Base-by-base conservation (phyloP, 345 rosid species). In the Bruguiera gymnorhiza region DNA sequence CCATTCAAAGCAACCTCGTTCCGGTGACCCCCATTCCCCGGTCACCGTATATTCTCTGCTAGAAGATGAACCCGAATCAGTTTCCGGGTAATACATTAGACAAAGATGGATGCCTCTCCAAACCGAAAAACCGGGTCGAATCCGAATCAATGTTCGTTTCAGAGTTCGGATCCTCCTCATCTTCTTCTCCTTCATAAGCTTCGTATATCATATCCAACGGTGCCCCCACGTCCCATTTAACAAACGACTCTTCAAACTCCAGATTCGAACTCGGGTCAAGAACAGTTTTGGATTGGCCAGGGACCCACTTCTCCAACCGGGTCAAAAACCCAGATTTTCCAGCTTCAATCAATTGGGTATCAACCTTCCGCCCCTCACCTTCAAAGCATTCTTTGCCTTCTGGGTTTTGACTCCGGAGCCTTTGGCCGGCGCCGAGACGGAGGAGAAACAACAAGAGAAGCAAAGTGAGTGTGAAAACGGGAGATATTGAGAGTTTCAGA, bases 171-270 rank as follows among this genome's bases (percentile, higher is more conserved):
- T 70, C 73, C 11, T 80, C 83, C 0, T 70, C 81, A 9, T 80
- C 83, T 15, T 80, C 89, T 30, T 81, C 90, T 3, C 77, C 93
- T 74, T 84, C 88, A 18, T 75, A 72, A 2, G 68, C 86, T 80
- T 93, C 97, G 67, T 93, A 84, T 57, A 94, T 94, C 52, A 91
- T 90, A 24, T 88, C 92, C 62, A 94, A 62, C 21, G 98, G 97
- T 2, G 96, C 96, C 68, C 85, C 82, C 48, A 91, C 82, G 74
- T 94, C 62, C 98, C 97, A 94, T 13, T 80, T 86, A 36, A 87
- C 84, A 63, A 91, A 94, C 10, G 64, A 75, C 9, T 34, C 36
- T 31, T 76, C 81, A 26, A 80, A 81, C 19, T 26, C 37, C 36
- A 63, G 68, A 27, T 78, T 59, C 9, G 31, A 67, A 23, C 2